Conservation (phyloP, 2,329 filamentous ascomycete genomes). For the Aspergillus spinulosporus region DNA sequence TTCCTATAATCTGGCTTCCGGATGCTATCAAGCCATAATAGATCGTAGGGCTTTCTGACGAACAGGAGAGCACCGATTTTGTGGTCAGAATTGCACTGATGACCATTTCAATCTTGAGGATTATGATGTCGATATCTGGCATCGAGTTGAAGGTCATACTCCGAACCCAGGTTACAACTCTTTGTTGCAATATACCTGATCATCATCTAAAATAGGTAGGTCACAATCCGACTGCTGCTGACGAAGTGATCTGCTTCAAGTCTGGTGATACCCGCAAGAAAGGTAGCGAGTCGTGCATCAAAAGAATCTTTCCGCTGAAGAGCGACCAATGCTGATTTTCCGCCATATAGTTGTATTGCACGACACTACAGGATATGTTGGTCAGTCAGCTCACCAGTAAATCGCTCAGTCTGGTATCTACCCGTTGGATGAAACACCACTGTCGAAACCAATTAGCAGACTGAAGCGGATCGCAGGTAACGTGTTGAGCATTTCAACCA, state of each 20-base stretch:
- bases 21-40: constrained; percentile 6
- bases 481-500: constrained; percentile 5
- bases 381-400: constrained; percentile 1
- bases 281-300: not conserved
- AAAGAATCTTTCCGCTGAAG: not conserved
- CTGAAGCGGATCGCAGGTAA: constrained; percentile 7
- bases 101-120: not conserved
- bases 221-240: not conserved
- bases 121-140: not conserved
- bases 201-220: not conserved
- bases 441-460: constrained; percentile 17
- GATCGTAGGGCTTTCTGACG: not conserved
- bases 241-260: not conserved
- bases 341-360: constrained; percentile 6
- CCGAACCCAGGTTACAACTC: not conserved
- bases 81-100: not conserved
- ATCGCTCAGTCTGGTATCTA: constrained; percentile 16
- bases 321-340: not conserved
- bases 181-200: not conserved
- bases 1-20: not conserved
- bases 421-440: constrained; percentile 8
- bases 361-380: not conserved
- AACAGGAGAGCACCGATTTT: not conserved
- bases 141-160: not conserved
- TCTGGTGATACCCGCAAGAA: not conserved